Evolutionary conservation across 768 basidiomycete species (phyloP), one percentile per base, ranked within the genome.

Genomic region (Boletus subcaerulescens): DNA sequence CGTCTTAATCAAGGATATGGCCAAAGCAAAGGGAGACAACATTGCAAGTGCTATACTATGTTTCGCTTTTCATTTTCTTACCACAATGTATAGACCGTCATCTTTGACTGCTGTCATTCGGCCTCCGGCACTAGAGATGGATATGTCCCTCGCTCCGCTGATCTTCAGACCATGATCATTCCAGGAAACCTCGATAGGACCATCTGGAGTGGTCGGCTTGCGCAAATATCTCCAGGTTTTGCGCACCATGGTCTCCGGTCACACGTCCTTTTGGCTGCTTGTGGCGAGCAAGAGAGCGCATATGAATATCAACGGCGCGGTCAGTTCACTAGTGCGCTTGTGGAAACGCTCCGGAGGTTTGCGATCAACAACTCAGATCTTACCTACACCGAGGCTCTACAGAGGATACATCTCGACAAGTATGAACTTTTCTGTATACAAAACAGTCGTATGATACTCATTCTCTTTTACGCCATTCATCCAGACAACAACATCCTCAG

Each of bases 41-140:
- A 76, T 78, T 26, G 78, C 75, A 45, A 29, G 78, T 60, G 42
- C 3, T 14, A 40, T 24, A 35, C 9, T 11, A 67, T 69, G 11
- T 63, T 60, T 17, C 6, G 1, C 22, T 50, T 24, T 26, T 33
- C 31, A 10, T 45, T 10, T 44, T 5, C 33, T 52, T 20, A 53
- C 53, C 14, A 12, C 14, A 39, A 2, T 15, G 15, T 17, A 22
- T 52, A 80, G 78, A 76, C 74, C 12, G 63, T 80, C 22, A 75
- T 80, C 39, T 64, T 80, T 7, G 79, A 79, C 48, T 78, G 78
- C 47, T 80, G 78, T 57, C 68, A 73, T 59, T 76, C 78, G 5
- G 75, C 68, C 2, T 74, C 75, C 1, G 66, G 74, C 13, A 73
- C 65, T 17, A 70, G 77, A 17, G n/a, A 50, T n/a, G 17, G 7